These are phyloP conservation scores for Malus fusca DNA, from an alignment of 306 rosid genomes.

Conservation along the genomic window DNA sequence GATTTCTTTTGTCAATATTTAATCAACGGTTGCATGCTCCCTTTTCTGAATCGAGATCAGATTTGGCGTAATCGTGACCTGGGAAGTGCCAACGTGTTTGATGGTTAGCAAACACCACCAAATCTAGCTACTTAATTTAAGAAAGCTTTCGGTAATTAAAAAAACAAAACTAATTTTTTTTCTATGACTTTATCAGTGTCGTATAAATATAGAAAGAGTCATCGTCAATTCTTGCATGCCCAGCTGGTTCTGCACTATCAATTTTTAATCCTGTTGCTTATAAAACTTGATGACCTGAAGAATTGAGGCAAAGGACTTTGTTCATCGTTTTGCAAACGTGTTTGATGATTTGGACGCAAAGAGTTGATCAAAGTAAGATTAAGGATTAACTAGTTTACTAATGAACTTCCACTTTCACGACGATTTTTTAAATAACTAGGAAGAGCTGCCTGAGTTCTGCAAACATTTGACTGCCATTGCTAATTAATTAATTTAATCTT, in stretches of 20 bases:
- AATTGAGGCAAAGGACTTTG: neutral
- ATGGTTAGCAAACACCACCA: constrained; percentile 7
- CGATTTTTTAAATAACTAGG: neutral
- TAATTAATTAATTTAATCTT: neutral
- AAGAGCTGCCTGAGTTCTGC: neutral
- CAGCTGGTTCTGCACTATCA: neutral
- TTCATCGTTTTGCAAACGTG: constrained; percentile 15
- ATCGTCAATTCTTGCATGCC: neutral
- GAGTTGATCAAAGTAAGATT: neutral
- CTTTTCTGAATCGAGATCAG: neutral
- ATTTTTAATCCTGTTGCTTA: neutral
- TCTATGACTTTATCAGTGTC: neutral
- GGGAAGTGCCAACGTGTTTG: constrained; percentile 11
- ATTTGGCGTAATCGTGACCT: neutral
- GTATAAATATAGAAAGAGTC: neutral
- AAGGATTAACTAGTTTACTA: neutral
- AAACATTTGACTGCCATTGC: neutral
- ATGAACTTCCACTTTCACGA: neutral
- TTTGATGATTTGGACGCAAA: constrained; percentile 10
- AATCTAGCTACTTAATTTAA: no score
- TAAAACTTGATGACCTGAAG: neutral
- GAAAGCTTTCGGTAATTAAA: no score
- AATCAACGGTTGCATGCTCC: neutral
- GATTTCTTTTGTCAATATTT: neutral
- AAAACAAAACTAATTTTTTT: no score